Evolutionary conservation across 169 alveolate species (phyloP), one percentile per base, ranked within the genome.

Genomic region (Plasmodium adleri): DNA sequence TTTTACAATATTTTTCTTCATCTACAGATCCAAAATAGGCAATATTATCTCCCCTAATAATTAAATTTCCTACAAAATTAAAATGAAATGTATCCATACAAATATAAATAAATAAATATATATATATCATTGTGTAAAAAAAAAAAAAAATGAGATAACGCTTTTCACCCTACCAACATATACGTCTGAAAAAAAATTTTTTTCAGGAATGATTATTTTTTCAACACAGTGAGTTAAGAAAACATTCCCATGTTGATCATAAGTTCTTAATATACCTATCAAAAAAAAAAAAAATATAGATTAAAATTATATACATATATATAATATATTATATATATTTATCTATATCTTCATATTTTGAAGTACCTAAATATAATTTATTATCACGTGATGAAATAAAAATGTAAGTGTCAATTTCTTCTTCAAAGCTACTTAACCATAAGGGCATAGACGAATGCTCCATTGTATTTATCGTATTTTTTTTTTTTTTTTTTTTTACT

Each of bases 311-410:
- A 6, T 32, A 28, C 6, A 66, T 8, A 24, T 62, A 17, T 15
- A 60, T 50, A 9, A n/a, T 54, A 28, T 63, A 54, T 63, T n/a
- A 13, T 17, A 56, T 12, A 10, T 45, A 22, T 70, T 47, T 70
- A 15, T 20, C 1, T 54, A 47, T 66, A 5, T 26, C 26, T 68
- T 49, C n/a, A 13, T 56, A 12, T 3, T 13, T 20, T 52, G 20
- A n/a, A 4, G 45, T 32, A 83, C 91, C 91, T 83, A 68, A 60
- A 26, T 83, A 83, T 20, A 83, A 60, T 45, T 83, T 94, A 58
- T 92, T 95, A 58, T 94, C 96, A 60, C 96, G 74, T 9, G 94
- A 93, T 9, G 96, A 88, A 20, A 94, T 95, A 88, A 94, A 94
- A 47, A 94, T 88, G 54, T 92, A 92, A 7, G 96, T 88, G 32